Evolutionary conservation across 2,329 filamentous ascomycete species (phyloP).

Genomic region (Ceratocystis alfenasii): DNA sequence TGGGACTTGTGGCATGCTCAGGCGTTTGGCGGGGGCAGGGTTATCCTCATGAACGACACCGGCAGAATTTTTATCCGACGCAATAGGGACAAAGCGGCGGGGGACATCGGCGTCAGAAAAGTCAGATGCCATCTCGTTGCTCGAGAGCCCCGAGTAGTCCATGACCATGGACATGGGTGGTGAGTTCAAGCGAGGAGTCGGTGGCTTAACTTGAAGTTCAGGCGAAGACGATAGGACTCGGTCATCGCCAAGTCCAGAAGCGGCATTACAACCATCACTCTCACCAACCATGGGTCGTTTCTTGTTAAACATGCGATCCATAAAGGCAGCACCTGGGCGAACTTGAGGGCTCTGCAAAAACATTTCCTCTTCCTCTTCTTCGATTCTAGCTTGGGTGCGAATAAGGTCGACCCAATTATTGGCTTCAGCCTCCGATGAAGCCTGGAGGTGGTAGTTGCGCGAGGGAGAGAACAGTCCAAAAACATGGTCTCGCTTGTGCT

Average conservation of each 20-base stretch:
- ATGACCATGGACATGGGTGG: constrained; percentile 49
- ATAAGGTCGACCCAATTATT: constrained; percentile 79
- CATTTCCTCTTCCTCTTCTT: constrained; percentile 80
- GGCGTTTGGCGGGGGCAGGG: constrained; percentile 16
- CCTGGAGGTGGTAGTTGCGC: constrained; percentile 84
- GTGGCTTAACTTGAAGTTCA: constrained; percentile 38
- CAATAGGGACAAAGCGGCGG: constrained; percentile 24
- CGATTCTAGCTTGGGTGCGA: constrained; percentile 65
- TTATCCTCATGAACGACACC: constrained; percentile 30
- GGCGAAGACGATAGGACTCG: constrained; percentile 47
- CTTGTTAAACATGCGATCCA: constrained; percentile 21
- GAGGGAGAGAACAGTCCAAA: constrained; percentile 89
- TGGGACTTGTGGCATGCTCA: constrained; percentile 12
- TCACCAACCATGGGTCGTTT: neutral
- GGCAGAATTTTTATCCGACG: constrained; percentile 36
- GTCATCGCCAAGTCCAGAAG: constrained; percentile 29
- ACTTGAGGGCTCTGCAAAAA: constrained; percentile 55
- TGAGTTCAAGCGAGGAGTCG: constrained; percentile 29
- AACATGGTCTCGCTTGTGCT: constrained; percentile 72
- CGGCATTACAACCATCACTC: constrained; percentile 21
- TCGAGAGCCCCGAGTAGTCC: constrained; percentile 52
- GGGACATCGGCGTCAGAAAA: constrained; percentile 59
- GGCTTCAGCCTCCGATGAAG: constrained; percentile 58
- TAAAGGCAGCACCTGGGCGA: constrained; percentile 27
- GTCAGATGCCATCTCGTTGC: constrained; percentile 65